Base-by-base conservation (phyloP, 805 yeast species). In the Saccharomycopsis sp. region DNA sequence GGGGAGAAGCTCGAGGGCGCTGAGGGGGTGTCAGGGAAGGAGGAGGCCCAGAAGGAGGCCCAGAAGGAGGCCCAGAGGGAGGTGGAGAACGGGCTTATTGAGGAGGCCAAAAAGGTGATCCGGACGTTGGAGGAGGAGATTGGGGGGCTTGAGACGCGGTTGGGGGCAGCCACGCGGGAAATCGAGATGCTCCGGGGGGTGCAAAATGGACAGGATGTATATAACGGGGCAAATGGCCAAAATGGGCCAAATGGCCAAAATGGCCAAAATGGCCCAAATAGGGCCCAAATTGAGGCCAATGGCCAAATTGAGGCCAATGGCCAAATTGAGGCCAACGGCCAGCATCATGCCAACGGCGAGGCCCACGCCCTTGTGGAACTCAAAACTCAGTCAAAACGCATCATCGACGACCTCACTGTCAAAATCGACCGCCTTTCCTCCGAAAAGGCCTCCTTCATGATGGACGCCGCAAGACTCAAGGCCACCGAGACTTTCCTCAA, bases 1-100 rank as follows among this genome's bases (percentile, higher is more conserved):
- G 95, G 92, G 9, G 75, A 78, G 46, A 82, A 83, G 65, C 73
- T 91, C 56, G 97, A 91, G 66, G n/a, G n/a, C n/a, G 81, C 87
- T 1, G 82, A 87, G 0, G 79, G 98, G 61, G 81, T 80, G 54
- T 73, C 92, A 16, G 95, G 92, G 9, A 75, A 78, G 46, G 81
- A 83, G 65, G 97, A 91, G 66, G 70, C 68, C 3, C 80, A 81
- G 53, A 96, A 88, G 63, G 65, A 65, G 15, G 53, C 61, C 4
- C 66, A 68, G 4, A 67, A 68, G 37, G 74, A 73, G 29, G 67
- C 73, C 60, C 58, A 70, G 24, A 71, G 70, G 54, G 71, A 68
- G 12, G 59, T 78, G 21, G 84, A 81, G 62, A 74, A 76, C 20
- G 71, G 73, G 2, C 82, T 82, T 0, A 74, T 80, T 16, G 77